A percentile compares a stretch with the other conserved stretches of the same genome.
Conservation (phyloP, 345 rosid species). For the Melaleuca quinquenervia region DNA sequence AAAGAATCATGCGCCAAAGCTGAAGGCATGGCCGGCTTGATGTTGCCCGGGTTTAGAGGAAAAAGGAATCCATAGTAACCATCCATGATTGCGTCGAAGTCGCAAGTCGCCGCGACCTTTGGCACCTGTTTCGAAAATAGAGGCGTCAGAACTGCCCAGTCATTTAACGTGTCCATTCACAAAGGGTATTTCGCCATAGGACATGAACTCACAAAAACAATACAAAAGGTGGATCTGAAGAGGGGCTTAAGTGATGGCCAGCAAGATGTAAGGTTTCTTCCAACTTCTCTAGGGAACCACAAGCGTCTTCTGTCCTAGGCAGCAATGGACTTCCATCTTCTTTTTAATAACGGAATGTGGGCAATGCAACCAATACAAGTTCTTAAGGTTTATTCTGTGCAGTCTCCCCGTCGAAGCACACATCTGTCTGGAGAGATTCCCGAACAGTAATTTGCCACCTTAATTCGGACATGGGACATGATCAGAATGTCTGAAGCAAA, state of each 20-base stretch:
- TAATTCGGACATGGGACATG: background rate
- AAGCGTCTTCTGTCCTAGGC: too few species aligned
- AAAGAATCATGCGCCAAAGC: slow-evolving; percentile 37
- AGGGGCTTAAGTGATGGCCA: background rate
- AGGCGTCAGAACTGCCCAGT: background rate
- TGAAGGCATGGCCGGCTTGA: slow-evolving; percentile 46
- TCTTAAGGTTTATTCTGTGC: background rate
- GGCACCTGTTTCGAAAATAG: slow-evolving; percentile 36
- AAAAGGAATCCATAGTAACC: slow-evolving; percentile 76
- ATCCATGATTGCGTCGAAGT: slow-evolving; percentile 54
- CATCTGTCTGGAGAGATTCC: background rate
- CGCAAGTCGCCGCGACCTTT: slow-evolving; percentile 73
- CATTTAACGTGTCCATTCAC: background rate
- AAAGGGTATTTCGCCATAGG: background rate
- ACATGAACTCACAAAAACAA: background rate
- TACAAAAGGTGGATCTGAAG: background rate
- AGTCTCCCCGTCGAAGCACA: background rate
- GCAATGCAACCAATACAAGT: background rate
- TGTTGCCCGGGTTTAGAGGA: slow-evolving; percentile 76
- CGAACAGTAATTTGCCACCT: background rate
- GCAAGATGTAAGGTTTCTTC: background rate
- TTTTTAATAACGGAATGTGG: background rate
- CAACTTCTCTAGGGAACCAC: background rate
- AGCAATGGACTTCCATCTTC: background rate
- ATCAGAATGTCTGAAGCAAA: background rate